Percentiles rank a stretch among this genome's conserved stretches.
Conservation (phyloP, 768 basidiomycete genomes). For the Kwoniella sp. region DNA sequence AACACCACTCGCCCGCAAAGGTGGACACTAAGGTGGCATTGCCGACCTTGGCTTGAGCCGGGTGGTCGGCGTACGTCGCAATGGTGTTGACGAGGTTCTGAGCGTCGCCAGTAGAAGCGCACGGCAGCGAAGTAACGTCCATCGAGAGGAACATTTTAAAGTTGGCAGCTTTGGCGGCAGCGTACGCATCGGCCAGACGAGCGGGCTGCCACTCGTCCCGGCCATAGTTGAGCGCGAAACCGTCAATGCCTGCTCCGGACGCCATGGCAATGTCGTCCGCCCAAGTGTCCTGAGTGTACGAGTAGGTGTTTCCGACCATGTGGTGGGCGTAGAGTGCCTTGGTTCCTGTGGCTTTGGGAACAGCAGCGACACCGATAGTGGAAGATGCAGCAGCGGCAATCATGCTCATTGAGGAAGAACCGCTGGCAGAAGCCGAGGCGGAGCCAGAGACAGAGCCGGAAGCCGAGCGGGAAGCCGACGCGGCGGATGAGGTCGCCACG, state of each 20-base stretch:
- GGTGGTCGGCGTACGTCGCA: conserved; percentile 26
- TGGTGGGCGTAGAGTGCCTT: conserved; percentile 45
- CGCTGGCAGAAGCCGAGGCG: not conserved
- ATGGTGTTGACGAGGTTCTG: conserved; percentile 32
- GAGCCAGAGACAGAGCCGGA: not conserved
- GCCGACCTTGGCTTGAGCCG: conserved; percentile 45
- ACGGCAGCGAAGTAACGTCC: conserved; percentile 45
- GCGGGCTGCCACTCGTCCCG: conserved; percentile 45
- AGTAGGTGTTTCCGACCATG: conserved; percentile 49
- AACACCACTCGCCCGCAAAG: conserved; percentile 51
- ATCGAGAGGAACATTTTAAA: conserved; percentile 47
- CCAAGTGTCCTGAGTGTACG: conserved; percentile 45
- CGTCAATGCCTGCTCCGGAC: conserved; percentile 48
- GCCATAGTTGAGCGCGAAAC: conserved; percentile 52
- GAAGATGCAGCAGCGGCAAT: not conserved
- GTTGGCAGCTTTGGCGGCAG: conserved; percentile 33
- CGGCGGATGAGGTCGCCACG: conserved; percentile 2
- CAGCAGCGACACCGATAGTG: conserved; percentile 17
- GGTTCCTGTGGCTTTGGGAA: conserved; percentile 19
- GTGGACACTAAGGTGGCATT: conserved; percentile 48
- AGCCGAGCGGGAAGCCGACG: not conserved
- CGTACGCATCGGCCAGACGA: conserved; percentile 45
- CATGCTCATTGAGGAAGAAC: not conserved
- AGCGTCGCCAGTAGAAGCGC: conserved; percentile 29
- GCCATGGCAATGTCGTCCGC: conserved; percentile 47